Evolutionary conservation across 2,329 filamentous ascomycete species (phyloP).

Genomic region (Aspergillus brunneoviolaceus): DNA sequence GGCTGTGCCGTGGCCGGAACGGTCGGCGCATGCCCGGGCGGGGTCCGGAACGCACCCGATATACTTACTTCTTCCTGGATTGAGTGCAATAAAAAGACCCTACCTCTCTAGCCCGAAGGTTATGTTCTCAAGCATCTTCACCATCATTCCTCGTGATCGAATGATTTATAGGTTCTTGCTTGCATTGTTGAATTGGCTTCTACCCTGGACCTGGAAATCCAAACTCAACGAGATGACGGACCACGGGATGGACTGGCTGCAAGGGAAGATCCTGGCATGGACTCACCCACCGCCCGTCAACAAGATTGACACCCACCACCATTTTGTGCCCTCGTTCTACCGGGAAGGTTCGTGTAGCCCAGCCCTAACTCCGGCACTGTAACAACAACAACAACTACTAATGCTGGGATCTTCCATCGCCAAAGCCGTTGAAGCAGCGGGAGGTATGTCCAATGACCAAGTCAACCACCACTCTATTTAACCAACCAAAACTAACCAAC

Average conservation of each 20-base stretch:
- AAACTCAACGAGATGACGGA: too few relatives aligned
- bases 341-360: conserved; percentile 14
- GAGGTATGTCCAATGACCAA: background rate
- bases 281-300: conserved; percentile 17
- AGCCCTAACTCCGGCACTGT: background rate
- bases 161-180: too few relatives aligned
- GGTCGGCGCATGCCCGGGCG: too few relatives aligned
- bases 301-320: conserved; percentile 29
- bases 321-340: conserved; percentile 25
- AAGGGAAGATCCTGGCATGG: conserved; percentile 21
- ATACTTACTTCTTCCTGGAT: too few relatives aligned
- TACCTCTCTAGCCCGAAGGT: too few relatives aligned
- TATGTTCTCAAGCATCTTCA: too few relatives aligned
- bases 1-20: too few relatives aligned
- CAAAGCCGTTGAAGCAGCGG: conserved; percentile 18
- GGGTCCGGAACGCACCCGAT: too few relatives aligned
- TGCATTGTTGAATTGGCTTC: too few relatives aligned
- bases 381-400: background rate
- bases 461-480: background rate
- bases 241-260: conserved; percentile 17
- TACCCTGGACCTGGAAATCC: too few relatives aligned
- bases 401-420: background rate
- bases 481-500: background rate
- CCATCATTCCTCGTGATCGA: too few relatives aligned
- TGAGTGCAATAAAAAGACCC: too few relatives aligned